Conservation (phyloP, 108 stramenopile species). For the Fragilaria crotonensis region DNA sequence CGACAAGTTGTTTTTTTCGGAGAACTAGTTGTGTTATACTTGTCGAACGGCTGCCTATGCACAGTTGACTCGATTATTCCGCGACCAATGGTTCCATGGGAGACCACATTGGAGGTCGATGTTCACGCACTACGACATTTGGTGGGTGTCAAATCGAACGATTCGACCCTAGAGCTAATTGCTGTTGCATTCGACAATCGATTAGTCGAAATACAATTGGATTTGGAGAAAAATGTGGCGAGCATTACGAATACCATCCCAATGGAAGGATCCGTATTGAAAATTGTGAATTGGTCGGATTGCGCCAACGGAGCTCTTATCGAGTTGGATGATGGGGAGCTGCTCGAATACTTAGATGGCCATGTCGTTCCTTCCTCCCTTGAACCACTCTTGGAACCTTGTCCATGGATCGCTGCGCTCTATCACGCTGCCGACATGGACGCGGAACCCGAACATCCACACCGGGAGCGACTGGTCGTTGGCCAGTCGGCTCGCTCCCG, state of each 20-base stretch:
- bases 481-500: slow-evolving; percentile 59
- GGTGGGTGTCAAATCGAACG: slow-evolving; percentile 7
- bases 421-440: slow-evolving; percentile 10
- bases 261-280: slow-evolving; percentile 48
- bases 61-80: not conserved
- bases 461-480: slow-evolving; percentile 39
- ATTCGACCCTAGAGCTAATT: slow-evolving; percentile 14
- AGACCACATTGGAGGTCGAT: slow-evolving; percentile 8
- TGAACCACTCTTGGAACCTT: slow-evolving; percentile 73
- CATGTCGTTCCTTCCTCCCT: slow-evolving; percentile 27
- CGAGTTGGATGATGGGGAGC: slow-evolving; percentile 54
- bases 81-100: slow-evolving; percentile 1
- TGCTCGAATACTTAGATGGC: slow-evolving; percentile 39
- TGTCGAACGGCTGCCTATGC: slow-evolving; percentile 21
- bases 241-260: slow-evolving; percentile 23
- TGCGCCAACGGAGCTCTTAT: slow-evolving; percentile 44
- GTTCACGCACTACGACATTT: slow-evolving; percentile 15
- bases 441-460: not conserved
- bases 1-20: slow-evolving; percentile 16
- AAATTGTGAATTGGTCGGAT: slow-evolving; percentile 67
- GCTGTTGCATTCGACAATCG: slow-evolving; percentile 29
- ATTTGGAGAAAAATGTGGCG: slow-evolving; percentile 13
- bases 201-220: slow-evolving; percentile 45
- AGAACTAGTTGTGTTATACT: not conserved
- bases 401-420: slow-evolving; percentile 71